These are phyloP conservation scores for Pichia eremophila DNA, from an alignment of 805 yeast species.

Conservation along the genomic window DNA sequence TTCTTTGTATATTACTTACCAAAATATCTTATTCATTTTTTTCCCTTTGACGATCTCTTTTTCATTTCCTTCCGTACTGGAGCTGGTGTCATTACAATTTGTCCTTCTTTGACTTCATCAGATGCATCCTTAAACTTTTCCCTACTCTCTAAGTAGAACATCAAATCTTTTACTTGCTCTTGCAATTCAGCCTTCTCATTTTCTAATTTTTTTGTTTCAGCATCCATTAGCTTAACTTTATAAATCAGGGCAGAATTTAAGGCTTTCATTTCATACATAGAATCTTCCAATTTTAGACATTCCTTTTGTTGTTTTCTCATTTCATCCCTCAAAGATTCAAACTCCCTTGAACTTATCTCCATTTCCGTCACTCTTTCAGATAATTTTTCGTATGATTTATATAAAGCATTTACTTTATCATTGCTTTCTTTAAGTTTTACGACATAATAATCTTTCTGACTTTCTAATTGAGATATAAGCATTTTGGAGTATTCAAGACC, in stretches of 20 bases:
- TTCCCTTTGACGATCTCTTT: background rate
- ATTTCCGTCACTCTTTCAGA: slow-evolving; percentile 1
- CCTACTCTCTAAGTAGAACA: slow-evolving; percentile 70
- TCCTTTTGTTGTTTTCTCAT: background rate
- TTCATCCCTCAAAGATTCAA: background rate
- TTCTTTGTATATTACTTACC: background rate
- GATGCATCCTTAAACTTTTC: slow-evolving; percentile 63
- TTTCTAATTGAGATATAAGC: slow-evolving; percentile 69
- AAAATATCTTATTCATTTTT: background rate
- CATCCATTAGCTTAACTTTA: slow-evolving; percentile 29
- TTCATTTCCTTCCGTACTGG: background rate
- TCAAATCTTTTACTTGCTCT: slow-evolving; percentile 64
- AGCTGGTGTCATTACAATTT: slow-evolving; percentile 35
- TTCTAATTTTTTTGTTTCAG: slow-evolving; percentile 27
- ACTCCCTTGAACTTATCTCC: background rate
- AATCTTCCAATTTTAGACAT: background rate
- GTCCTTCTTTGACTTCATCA: slow-evolving; percentile 67
- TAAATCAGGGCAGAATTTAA: slow-evolving; percentile 33
- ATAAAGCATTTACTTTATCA: background rate
- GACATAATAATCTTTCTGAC: slow-evolving; percentile 80
- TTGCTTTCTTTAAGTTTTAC: slow-evolving; percentile 30
- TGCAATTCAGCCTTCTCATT: slow-evolving; percentile 38
- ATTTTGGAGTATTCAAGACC: slow-evolving; percentile 76
- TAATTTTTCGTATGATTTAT: slow-evolving; percentile 3
- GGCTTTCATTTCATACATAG: background rate